A percentile compares a stretch with the other conserved stretches of the same genome.
phyloP scores from a whole-genome alignment of 495 filamentous ascomycete species.

The Jackrogersella multiformis region DNA sequence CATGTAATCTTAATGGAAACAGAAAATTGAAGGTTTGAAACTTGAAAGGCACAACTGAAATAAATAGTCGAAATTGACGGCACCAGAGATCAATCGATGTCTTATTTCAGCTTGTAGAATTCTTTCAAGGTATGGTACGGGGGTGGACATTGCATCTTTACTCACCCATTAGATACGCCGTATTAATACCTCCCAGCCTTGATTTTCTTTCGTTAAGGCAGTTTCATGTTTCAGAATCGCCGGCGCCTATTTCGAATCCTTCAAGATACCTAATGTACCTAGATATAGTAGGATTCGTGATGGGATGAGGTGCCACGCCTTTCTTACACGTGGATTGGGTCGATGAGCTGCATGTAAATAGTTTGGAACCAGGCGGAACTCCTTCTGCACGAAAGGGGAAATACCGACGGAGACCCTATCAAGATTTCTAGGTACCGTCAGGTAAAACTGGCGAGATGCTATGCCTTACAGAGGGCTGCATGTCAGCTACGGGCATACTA shows the following conservation, averaged over 20 bases:
- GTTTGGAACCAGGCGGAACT: background rate
- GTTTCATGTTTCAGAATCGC: background rate
- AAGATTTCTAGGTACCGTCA: too few relatives aligned
- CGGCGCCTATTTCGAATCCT: background rate
- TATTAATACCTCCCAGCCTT: too few relatives aligned
- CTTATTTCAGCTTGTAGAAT: background rate
- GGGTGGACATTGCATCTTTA: background rate
- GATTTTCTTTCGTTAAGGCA: too few relatives aligned
- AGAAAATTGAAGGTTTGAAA: too few relatives aligned
- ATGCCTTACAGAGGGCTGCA: too few relatives aligned
- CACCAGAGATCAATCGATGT: too few relatives aligned
- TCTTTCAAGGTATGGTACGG: background rate
- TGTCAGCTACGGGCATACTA: too few relatives aligned
- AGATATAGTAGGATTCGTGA: background rate
- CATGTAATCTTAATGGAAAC: conserved; percentile 16
- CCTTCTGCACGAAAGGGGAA: background rate
- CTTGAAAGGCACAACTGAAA: too few relatives aligned
- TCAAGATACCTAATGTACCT: background rate
- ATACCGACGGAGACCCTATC: background rate
- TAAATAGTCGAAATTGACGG: background rate
- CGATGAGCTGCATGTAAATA: background rate
- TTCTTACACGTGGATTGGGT: conserved; percentile 1
- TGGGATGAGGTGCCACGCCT: background rate
- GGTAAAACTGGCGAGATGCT: too few relatives aligned
- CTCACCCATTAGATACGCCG: background rate